A percentile compares a stretch with the other conserved stretches of the same genome.
phyloP scores from a whole-genome alignment of 768 basidiomycete genomes.

The Amylocystis lapponica region DNA sequence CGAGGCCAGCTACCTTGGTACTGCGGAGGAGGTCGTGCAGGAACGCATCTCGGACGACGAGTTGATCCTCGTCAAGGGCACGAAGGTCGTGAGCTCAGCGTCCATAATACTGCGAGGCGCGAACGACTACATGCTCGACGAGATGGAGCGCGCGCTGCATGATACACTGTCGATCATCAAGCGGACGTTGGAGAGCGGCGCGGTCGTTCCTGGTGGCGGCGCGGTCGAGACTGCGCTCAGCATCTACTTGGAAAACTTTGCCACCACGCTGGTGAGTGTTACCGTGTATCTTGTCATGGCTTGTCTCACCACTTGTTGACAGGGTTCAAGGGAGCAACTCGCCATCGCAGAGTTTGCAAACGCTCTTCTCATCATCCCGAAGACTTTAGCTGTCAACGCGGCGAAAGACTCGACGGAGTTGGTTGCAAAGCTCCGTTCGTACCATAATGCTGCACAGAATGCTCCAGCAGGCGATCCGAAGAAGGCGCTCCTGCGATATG shows the following conservation, averaged over 20 bases:
- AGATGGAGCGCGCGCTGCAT: conserved; percentile 97
- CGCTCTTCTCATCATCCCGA: conserved; percentile 91
- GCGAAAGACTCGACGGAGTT: conserved; percentile 98
- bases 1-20: conserved; percentile 85
- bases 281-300: not conserved
- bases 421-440: conserved; percentile 93
- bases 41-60: conserved; percentile 99
- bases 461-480: conserved; percentile 89
- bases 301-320: conserved; percentile 1
- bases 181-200: conserved; percentile 91
- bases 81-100: conserved; percentile 89
- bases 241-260: conserved; percentile 98
- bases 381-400: conserved; percentile 94
- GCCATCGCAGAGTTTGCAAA: conserved; percentile 98
- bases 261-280: conserved; percentile 81
- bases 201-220: conserved; percentile 95
- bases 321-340: conserved; percentile 98
- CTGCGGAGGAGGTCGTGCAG: conserved; percentile 93
- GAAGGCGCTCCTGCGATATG: conserved; percentile 85
- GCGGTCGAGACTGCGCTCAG: conserved; percentile 96
- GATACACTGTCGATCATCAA: conserved; percentile 95
- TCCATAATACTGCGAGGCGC: conserved; percentile 94
- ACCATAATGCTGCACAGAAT: conserved; percentile 95
- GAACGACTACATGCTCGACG: conserved; percentile 98
- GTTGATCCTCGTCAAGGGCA: conserved; percentile 94